Conservation (phyloP, 139 green algal species). For the Axilococcus clingmanii region DNA sequence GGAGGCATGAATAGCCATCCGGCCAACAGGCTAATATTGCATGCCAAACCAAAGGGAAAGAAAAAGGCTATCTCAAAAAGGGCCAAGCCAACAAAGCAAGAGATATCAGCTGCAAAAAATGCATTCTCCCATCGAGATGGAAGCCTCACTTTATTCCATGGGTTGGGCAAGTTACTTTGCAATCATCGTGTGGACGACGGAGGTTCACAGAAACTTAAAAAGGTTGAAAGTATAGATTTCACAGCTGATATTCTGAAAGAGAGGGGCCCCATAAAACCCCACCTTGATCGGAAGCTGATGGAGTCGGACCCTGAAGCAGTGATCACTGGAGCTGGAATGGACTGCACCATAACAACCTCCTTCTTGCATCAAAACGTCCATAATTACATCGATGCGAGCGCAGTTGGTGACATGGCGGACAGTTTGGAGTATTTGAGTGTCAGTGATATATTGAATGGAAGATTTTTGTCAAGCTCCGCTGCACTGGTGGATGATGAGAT, state of each 20-base stretch:
- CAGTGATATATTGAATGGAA: slow-evolving; percentile 13
- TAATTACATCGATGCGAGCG: slow-evolving; percentile 33
- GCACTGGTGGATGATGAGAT: slow-evolving; percentile 2
- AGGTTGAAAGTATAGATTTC: too few species aligned
- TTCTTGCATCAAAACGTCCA: slow-evolving; percentile 64
- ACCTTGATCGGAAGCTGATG: too few species aligned
- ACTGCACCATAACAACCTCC: slow-evolving; percentile 24
- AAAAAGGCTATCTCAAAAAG: background rate
- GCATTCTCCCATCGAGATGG: slow-evolving; percentile 24
- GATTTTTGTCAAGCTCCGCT: background rate
- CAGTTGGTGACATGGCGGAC: slow-evolving; percentile 30
- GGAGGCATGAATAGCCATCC: background rate
- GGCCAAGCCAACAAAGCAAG: background rate
- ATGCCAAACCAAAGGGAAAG: background rate
- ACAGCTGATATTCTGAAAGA: slow-evolving; percentile 2
- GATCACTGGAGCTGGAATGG: slow-evolving; percentile 31
- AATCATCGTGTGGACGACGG: slow-evolving; percentile 44
- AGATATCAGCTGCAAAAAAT: background rate
- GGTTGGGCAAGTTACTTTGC: slow-evolving; percentile 73
- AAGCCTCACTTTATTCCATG: slow-evolving; percentile 58
- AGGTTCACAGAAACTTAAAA: too few species aligned
- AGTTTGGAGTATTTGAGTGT: slow-evolving; percentile 36
- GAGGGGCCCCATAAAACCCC: slow-evolving; percentile 10
- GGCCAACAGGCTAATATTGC: slow-evolving; percentile 4
- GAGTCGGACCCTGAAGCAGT: slow-evolving; percentile 42